phyloP scores from a whole-genome alignment of 768 basidiomycete species.

The Russula ochroleuca region DNA sequence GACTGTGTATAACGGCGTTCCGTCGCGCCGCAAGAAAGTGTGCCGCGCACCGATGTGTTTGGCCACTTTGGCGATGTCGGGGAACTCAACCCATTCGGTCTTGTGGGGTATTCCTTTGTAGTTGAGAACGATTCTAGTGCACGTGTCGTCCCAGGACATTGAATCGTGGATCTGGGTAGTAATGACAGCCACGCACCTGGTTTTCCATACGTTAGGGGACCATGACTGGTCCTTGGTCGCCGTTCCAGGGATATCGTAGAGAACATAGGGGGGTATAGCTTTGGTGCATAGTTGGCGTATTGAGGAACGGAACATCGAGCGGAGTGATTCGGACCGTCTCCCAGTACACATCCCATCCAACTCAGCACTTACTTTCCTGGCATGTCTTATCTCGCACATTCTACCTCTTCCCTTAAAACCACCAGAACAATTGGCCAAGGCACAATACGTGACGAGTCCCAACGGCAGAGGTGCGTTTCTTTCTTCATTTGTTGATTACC shows the following conservation, averaged over 20 bases:
- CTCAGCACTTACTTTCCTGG: too few species aligned
- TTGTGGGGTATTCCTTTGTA: slow-evolving; percentile 42
- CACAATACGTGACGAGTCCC: too few species aligned
- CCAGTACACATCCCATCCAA: too few species aligned
- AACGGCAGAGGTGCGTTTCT: too few species aligned
- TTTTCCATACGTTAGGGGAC: slow-evolving; percentile 36
- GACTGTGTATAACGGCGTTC: slow-evolving; percentile 37
- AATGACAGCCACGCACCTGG: slow-evolving; percentile 31
- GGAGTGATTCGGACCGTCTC: too few species aligned
- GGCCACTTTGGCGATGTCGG: slow-evolving; percentile 41
- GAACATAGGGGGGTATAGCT: slow-evolving; percentile 7
- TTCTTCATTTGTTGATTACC: too few species aligned
- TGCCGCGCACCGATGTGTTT: slow-evolving; percentile 39
- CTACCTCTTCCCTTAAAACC: too few species aligned
- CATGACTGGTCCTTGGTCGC: slow-evolving; percentile 27
- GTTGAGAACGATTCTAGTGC: slow-evolving; percentile 38
- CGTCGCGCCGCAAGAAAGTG: slow-evolving; percentile 32
- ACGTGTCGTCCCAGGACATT: not conserved
- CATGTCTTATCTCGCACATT: too few species aligned
- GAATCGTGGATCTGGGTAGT: not conserved
- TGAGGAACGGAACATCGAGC: too few species aligned
- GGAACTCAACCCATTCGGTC: slow-evolving; percentile 51
- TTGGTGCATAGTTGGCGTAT: too few species aligned
- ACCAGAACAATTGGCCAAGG: too few species aligned
- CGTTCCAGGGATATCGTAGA: slow-evolving; percentile 25